Percentiles rank a stretch among this genome's conserved stretches.
Evolutionary conservation across 2,329 filamentous ascomycete genomes (phyloP).

Genomic region (Cryphonectria nitschkei): DNA sequence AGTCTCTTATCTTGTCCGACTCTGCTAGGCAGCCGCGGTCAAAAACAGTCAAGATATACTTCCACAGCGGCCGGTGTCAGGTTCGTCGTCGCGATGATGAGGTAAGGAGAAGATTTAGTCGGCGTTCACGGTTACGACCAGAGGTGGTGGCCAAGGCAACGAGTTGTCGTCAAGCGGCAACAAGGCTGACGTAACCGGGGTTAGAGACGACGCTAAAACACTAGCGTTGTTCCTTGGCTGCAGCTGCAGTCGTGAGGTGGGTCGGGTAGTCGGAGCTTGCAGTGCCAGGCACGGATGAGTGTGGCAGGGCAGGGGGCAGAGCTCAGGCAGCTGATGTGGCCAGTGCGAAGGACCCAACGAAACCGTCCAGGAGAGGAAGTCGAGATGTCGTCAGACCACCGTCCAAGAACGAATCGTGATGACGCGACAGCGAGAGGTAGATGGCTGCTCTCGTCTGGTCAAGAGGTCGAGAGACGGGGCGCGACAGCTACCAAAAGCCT

Average conservation of each 20-base stretch:
- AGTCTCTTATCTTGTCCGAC: neutral
- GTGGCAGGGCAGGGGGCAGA: conserved; percentile 22
- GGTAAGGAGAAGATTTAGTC: conserved; percentile 14
- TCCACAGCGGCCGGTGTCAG: neutral
- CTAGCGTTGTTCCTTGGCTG: conserved; percentile 27
- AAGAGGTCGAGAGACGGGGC: conserved; percentile 25
- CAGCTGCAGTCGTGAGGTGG: conserved; percentile 30
- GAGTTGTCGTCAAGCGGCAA: conserved; percentile 19
- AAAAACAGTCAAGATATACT: conserved; percentile 28
- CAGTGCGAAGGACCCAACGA: conserved; percentile 33
- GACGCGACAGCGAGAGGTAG: conserved; percentile 16
- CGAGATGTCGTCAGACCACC: conserved; percentile 24
- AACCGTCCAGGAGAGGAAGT: conserved; percentile 18
- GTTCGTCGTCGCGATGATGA: conserved; percentile 13
- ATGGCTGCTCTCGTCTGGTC: conserved; percentile 7
- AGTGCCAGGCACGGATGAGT: conserved; percentile 3
- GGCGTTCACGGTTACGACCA: neutral
- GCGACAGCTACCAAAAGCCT: conserved; percentile 55
- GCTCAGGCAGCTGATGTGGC: conserved; percentile 37
- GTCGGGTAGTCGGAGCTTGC: conserved; percentile 32
- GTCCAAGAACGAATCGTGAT: conserved; percentile 17
- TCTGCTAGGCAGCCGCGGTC: conserved; percentile 7
- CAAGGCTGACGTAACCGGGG: conserved; percentile 39
- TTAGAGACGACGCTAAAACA: conserved; percentile 24
- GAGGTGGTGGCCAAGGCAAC: conserved; percentile 23